Base-by-base conservation (phyloP, 257 asterid species). In the Cinchona pubescens region DNA sequence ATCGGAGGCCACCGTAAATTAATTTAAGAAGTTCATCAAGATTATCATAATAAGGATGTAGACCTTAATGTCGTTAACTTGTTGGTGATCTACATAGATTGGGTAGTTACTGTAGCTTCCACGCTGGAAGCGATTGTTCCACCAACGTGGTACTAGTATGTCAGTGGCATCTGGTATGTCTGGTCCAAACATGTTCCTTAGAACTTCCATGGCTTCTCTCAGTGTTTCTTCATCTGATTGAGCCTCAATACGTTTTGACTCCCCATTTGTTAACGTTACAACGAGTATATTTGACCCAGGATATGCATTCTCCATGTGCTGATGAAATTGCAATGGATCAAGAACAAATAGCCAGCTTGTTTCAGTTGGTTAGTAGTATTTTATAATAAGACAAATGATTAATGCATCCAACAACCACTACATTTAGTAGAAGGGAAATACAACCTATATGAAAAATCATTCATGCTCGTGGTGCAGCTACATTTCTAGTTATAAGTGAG, bases 231-330 rank as follows among this genome's bases (percentile, higher is more conserved):
- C 68, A 79, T 94, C 97, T 30, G 96, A 76, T 73, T 92, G 97
- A 53, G 94, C 90, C 84, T 94, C 98, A 19, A 92, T 83, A 53
- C 97, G 84, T 76, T 94, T 92, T 2, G 98, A 91, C 75, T 94
- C 98, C 69, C 85, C 98, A 71, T 94, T 92, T 67, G 98, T 94
- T 83, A 92, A 71, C 16, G 98, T 94, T 27, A 94, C 98, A 0
- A 94, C 97, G 29, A 92, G 90, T 77, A 94, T 89, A 74, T 92
- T 92, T 61, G 97, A 94, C 4, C 92, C 96, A 4, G 98, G 97
- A 71, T 90, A 92, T 15, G 97, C 98, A 69, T 92, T 92, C 83
- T 94, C 98, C 98, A 94, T 89, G 89, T 94, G 97, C 98, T 94
- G 89, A 60, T 78, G 69, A 72, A 66, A 84, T 12, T 58, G 69